Conservation (phyloP, 2,329 filamentous ascomycete species). For the Coniochaeta pulveracea region DNA sequence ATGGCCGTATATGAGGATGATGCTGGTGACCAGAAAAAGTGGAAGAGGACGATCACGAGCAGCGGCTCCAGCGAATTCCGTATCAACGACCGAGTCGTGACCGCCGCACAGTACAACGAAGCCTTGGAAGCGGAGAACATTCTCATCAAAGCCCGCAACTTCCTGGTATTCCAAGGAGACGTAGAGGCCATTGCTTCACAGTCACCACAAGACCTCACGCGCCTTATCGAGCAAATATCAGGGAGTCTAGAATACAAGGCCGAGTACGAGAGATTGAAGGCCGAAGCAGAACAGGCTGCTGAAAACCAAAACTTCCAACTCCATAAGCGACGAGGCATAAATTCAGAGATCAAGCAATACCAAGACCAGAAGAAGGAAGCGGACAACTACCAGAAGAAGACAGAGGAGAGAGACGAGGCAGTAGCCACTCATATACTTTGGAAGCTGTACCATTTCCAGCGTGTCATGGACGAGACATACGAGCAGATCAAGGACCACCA, state of each 20-base stretch:
- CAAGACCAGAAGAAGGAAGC: slow-evolving; percentile 94
- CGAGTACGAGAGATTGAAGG: slow-evolving; percentile 86
- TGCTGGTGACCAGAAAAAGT: slow-evolving; percentile 84
- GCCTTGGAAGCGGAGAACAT: slow-evolving; percentile 90
- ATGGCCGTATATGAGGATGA: slow-evolving; percentile 99
- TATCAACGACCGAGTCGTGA: slow-evolving; percentile 86
- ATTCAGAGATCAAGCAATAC: slow-evolving; percentile 95
- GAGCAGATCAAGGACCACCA: slow-evolving; percentile 87
- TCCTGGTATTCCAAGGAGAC: slow-evolving; percentile 96
- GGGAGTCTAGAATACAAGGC: slow-evolving; percentile 90
- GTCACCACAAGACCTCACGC: slow-evolving; percentile 84
- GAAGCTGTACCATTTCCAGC: slow-evolving; percentile 95
- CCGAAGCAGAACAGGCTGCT: slow-evolving; percentile 71
- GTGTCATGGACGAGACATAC: slow-evolving; percentile 83
- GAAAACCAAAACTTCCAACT: slow-evolving; percentile 86
- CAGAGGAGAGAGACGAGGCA: slow-evolving; percentile 79
- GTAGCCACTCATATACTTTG: slow-evolving; percentile 90
- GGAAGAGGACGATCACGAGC: slow-evolving; percentile 90
- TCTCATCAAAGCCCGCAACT: slow-evolving; percentile 94
- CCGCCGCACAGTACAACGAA: slow-evolving; percentile 86
- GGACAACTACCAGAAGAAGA: slow-evolving; percentile 85
- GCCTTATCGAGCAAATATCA: slow-evolving; percentile 93
- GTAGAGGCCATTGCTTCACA: slow-evolving; percentile 95
- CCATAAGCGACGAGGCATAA: slow-evolving; percentile 82
- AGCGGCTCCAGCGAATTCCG: slow-evolving; percentile 87